phyloP scores from a whole-genome alignment of 2,329 filamentous ascomycete genomes.

The Remersonia thermophila region DNA sequence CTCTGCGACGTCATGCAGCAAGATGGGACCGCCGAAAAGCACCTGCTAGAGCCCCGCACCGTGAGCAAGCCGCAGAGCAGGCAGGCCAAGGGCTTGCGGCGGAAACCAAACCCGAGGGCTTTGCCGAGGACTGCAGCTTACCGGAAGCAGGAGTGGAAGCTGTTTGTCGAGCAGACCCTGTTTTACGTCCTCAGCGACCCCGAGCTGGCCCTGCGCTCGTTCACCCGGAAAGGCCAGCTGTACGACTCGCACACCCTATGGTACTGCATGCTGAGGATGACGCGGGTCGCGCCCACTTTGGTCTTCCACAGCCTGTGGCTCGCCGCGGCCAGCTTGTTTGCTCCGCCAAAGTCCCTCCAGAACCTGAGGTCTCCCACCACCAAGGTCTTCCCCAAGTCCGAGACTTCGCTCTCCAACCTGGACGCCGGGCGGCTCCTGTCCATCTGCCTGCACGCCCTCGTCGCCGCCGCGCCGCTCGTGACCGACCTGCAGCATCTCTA shows the following conservation, averaged over 20 bases:
- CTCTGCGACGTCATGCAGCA: constrained; percentile 48
- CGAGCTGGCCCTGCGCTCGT: constrained; percentile 41
- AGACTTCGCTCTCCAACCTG: constrained; percentile 29
- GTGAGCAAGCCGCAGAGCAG: constrained; percentile 21
- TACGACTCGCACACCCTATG: constrained; percentile 50
- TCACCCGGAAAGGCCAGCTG: constrained; percentile 38
- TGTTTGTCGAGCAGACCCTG: constrained; percentile 51
- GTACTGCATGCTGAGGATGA: constrained; percentile 51
- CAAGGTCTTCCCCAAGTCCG: constrained; percentile 25
- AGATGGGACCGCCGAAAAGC: constrained; percentile 40
- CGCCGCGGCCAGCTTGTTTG: constrained; percentile 45
- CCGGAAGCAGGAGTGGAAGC: constrained; percentile 38
- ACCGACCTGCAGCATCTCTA: constrained; percentile 36
- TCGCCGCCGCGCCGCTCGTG: constrained; percentile 43
- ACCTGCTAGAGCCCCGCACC: constrained; percentile 31
- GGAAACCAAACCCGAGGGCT: constrained; percentile 15
- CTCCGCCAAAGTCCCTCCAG: constrained; percentile 36
- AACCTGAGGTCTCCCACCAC: constrained; percentile 27
- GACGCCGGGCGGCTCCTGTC: constrained; percentile 44
- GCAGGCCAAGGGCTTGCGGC: constrained; percentile 22
- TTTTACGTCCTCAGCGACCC: constrained; percentile 52
- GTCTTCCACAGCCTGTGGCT: constrained; percentile 56
- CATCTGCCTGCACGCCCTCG: constrained; percentile 50
- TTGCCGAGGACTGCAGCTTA: too few species aligned
- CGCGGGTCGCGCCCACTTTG: constrained; percentile 41